Evolutionary conservation across 352 stramenopile genomes (phyloP).

Genomic region (Pythium diclinum): DNA sequence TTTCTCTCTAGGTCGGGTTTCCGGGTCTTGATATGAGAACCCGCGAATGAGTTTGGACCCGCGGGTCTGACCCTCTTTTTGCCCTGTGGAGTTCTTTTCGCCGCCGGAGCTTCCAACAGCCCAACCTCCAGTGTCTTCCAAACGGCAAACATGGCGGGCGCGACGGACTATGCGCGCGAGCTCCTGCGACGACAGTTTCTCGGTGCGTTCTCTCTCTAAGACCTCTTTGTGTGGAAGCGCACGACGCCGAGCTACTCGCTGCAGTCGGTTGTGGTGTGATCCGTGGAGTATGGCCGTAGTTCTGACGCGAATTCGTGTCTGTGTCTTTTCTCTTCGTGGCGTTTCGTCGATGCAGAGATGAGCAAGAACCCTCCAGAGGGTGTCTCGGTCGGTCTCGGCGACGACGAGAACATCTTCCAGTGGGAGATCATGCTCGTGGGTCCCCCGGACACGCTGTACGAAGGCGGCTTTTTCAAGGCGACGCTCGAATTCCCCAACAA

Average conservation of each 20-base stretch:
- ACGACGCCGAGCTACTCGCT: neutral
- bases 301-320: neutral
- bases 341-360: conserved; percentile 82
- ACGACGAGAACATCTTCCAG: conserved; percentile 98
- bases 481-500: conserved; percentile 95
- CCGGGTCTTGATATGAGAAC: neutral
- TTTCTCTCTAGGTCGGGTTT: neutral
- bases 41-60: conserved; percentile 1
- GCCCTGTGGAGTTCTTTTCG: conserved; percentile 22
- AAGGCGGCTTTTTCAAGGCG: conserved; percentile 99
- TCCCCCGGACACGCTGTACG: conserved; percentile 90
- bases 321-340: neutral
- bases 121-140: conserved; percentile 8
- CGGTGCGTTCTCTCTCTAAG: conserved; percentile 33
- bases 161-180: conserved; percentile 70
- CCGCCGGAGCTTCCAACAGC: conserved; percentile 4
- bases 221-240: neutral
- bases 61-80: neutral
- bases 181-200: conserved; percentile 80
- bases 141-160: conserved; percentile 17
- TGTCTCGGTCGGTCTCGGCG: conserved; percentile 95
- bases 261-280: neutral
- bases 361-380: conserved; percentile 98
- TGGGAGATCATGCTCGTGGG: conserved; percentile 99
- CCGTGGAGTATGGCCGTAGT: neutral